Percentiles rank a stretch among this genome's conserved stretches.
These are phyloP conservation scores for Conoideocrella luteorostrata DNA, from an alignment of 2,329 filamentous ascomycete genomes.

Conservation along the genomic window DNA sequence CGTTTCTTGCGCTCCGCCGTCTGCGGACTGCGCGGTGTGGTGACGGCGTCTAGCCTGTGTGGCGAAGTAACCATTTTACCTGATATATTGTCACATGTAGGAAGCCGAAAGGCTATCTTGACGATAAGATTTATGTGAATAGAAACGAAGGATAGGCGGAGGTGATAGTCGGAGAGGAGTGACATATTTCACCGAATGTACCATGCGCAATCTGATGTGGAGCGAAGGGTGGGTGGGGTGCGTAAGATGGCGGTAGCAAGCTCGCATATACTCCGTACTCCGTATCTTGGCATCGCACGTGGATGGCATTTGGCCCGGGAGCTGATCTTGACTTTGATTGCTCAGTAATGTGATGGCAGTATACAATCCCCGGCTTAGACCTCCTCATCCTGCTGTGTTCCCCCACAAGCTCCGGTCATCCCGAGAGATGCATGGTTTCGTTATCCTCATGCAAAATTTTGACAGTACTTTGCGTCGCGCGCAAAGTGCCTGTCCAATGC, in stretches of 20 bases:
- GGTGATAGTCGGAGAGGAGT: no score
- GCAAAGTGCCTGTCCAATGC: no score
- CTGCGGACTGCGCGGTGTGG: not conserved
- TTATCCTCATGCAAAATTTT: not conserved
- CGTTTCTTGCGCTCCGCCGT: constrained; percentile 3
- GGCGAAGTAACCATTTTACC: not conserved
- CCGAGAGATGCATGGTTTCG: not conserved
- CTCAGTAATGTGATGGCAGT: not conserved
- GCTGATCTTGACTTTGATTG: not conserved
- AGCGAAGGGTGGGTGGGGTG: not conserved
- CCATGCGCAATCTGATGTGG: not conserved
- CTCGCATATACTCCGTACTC: no score
- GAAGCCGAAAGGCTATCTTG: not conserved
- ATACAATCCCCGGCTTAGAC: not conserved
- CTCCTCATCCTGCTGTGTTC: not conserved
- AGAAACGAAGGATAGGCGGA: not conserved
- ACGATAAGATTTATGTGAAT: not conserved
- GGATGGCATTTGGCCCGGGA: not conserved
- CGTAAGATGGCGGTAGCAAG: not conserved
- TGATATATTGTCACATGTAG: not conserved
- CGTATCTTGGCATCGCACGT: not conserved
- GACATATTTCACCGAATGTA: no score
- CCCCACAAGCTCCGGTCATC: not conserved
- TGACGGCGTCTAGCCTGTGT: no score
- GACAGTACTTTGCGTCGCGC: no score